Evolutionary conservation across 495 filamentous ascomycete species (phyloP).

Genomic region (Staphylotrichum longicolle): DNA sequence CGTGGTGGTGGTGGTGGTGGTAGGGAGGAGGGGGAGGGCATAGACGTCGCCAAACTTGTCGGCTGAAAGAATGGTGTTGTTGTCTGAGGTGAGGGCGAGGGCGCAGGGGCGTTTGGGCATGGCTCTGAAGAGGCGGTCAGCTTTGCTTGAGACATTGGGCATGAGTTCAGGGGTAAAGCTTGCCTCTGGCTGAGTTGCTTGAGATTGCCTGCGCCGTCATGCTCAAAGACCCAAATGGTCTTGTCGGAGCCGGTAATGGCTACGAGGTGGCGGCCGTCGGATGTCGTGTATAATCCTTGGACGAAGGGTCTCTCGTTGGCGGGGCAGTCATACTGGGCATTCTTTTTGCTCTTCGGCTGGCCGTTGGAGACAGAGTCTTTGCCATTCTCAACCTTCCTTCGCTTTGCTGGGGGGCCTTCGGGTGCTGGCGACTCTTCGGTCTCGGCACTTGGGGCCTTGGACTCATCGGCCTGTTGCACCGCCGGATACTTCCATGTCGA

Average conservation of each 20-base stretch:
- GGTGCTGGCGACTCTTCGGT: constrained; percentile 21
- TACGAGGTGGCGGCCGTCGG: constrained; percentile 64
- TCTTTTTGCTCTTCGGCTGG: constrained; percentile 20
- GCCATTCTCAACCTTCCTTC: constrained; percentile 26
- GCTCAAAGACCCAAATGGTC: constrained; percentile 73
- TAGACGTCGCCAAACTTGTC: constrained; percentile 99
- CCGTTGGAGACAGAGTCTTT: constrained; percentile 16
- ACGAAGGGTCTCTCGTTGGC: constrained; percentile 41
- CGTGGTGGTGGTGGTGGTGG: constrained; percentile 14
- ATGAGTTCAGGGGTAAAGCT: constrained; percentile 16
- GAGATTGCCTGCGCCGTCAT: constrained; percentile 59
- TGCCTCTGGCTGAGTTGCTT: constrained; percentile 71
- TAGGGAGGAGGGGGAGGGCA: constrained; percentile 70
- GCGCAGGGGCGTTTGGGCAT: constrained; percentile 90
- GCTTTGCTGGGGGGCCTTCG: constrained; percentile 36
- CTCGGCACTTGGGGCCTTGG: constrained; percentile 10
- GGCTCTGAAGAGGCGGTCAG: constrained; percentile 47
- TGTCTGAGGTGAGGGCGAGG: constrained; percentile 64
- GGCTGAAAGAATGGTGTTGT: constrained; percentile 67
- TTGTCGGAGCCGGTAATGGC: constrained; percentile 88
- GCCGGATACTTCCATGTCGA: constrained; percentile 44
- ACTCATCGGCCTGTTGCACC: constrained; percentile 17
- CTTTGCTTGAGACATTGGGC: neutral
- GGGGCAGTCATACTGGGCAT: constrained; percentile 15
- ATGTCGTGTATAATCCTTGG: constrained; percentile 55